A percentile compares a stretch with the other conserved stretches of the same genome.
phyloP scores from a whole-genome alignment of 805 yeast species.

The Barnettozyma sp. region DNA sequence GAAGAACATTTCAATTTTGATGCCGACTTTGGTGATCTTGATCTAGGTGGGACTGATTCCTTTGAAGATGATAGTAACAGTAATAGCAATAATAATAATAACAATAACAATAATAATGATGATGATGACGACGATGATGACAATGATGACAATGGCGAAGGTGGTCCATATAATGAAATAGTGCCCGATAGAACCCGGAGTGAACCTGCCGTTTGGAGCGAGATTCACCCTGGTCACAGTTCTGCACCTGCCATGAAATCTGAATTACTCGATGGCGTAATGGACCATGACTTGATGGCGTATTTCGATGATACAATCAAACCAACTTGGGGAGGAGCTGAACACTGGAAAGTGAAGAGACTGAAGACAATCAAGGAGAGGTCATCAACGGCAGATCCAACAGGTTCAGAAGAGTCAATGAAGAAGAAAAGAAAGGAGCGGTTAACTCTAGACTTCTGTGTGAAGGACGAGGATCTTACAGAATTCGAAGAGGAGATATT shows the following conservation, averaged over 20 bases:
- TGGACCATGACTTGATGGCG: slow-evolving; percentile 64
- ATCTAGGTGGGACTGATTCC: slow-evolving; percentile 24
- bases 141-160: too few species aligned
- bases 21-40: slow-evolving; percentile 15
- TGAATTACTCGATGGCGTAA: slow-evolving; percentile 26
- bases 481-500: slow-evolving; percentile 34
- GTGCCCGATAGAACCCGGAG: too few species aligned
- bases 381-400: slow-evolving; percentile 4
- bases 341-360: slow-evolving; percentile 80
- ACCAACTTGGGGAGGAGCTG: slow-evolving; percentile 83
- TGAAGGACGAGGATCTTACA: slow-evolving; percentile 29
- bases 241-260: slow-evolving; percentile 19
- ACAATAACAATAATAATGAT: too few species aligned
- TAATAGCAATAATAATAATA: too few species aligned
- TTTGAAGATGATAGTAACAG: slow-evolving; percentile 21
- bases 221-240: slow-evolving; percentile 12
- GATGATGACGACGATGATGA: too few species aligned
- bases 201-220: too few species aligned
- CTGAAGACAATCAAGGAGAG: slow-evolving; percentile 34
- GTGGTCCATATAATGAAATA: too few species aligned
- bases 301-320: slow-evolving; percentile 71
- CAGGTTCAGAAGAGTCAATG: slow-evolving; percentile 11
- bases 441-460: slow-evolving; percentile 39
- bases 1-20: slow-evolving; percentile 17
- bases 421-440: slow-evolving; percentile 32